Evolutionary conservation across 1,139 yeast genomes (phyloP).

Genomic region (Kurtzmaniella quercitrusa): DNA sequence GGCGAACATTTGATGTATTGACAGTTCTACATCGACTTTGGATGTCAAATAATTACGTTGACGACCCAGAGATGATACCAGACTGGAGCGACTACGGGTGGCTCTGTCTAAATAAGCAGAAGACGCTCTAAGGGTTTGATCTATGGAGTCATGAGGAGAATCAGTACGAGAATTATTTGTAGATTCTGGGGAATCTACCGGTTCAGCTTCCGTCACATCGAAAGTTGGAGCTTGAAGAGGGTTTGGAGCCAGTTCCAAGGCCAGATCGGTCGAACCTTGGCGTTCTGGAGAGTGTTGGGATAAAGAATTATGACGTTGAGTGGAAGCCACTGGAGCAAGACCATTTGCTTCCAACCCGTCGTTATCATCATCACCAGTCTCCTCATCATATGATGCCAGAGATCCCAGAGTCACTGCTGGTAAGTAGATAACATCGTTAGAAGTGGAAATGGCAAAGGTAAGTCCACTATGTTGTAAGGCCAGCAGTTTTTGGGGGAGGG

Average conservation of each 20-base stretch:
- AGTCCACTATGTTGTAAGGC: background rate
- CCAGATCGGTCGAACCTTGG: background rate
- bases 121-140: background rate
- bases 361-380: background rate
- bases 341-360: too few relatives aligned
- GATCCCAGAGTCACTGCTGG: constrained; percentile 27
- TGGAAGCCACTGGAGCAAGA: background rate
- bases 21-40: constrained; percentile 37
- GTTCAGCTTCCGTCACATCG: background rate
- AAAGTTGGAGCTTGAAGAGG: background rate
- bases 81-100: constrained; percentile 1
- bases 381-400: constrained; percentile 35
- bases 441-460: constrained; percentile 25
- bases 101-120: background rate
- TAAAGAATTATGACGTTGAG: background rate
- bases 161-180: background rate
- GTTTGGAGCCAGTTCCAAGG: background rate
- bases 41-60: constrained; percentile 40
- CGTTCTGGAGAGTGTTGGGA: background rate
- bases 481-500: constrained; percentile 1
- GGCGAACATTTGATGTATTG: constrained; percentile 46
- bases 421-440: constrained; percentile 39
- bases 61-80: constrained; percentile 16
- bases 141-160: background rate
- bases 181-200: background rate